A percentile compares a stretch with the other conserved stretches of the same genome.
These are phyloP conservation scores for Porodaedalea pini DNA, from an alignment of 1,284 basidiomycete genomes.

Conservation along the genomic window DNA sequence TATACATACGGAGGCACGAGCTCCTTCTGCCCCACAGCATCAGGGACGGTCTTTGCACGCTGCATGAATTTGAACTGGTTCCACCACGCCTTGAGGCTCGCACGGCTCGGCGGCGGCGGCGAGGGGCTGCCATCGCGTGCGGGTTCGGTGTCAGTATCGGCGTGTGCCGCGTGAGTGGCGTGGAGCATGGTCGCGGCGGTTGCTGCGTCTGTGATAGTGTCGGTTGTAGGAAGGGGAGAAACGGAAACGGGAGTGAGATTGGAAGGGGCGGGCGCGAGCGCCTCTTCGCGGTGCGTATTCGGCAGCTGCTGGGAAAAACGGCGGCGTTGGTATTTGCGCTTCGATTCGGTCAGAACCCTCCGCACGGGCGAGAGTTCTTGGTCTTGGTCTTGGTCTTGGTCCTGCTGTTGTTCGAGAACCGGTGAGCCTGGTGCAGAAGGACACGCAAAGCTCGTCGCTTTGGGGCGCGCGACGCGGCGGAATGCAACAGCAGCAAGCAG, in stretches of 20 bases:
- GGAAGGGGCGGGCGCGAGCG: neutral
- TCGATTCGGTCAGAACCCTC: neutral
- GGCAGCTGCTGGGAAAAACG: neutral
- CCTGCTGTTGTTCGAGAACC: neutral
- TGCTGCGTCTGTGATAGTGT: neutral
- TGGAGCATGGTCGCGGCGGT: neutral
- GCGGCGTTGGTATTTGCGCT: neutral
- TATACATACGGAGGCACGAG: constrained; percentile 9
- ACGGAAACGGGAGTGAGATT: neutral
- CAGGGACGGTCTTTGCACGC: constrained; percentile 50
- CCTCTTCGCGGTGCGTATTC: neutral
- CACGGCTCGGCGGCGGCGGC: constrained; percentile 46
- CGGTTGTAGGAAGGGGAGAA: neutral
- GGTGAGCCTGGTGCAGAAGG: constrained; percentile 2
- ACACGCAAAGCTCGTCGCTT: constrained; percentile 8
- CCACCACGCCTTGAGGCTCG: constrained; percentile 81
- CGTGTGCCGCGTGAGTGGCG: neutral
- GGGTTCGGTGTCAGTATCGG: neutral
- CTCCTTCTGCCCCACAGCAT: constrained; percentile 28
- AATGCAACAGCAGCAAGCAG: neutral
- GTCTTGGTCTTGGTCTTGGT: neutral
- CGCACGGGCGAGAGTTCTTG: neutral
- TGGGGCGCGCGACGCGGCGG: constrained; percentile 1
- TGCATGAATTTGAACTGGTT: constrained; percentile 66
- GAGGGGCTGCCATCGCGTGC: constrained; percentile 8